phyloP scores from a whole-genome alignment of 768 basidiomycete genomes.

The Pleurotus tuoliensis region DNA sequence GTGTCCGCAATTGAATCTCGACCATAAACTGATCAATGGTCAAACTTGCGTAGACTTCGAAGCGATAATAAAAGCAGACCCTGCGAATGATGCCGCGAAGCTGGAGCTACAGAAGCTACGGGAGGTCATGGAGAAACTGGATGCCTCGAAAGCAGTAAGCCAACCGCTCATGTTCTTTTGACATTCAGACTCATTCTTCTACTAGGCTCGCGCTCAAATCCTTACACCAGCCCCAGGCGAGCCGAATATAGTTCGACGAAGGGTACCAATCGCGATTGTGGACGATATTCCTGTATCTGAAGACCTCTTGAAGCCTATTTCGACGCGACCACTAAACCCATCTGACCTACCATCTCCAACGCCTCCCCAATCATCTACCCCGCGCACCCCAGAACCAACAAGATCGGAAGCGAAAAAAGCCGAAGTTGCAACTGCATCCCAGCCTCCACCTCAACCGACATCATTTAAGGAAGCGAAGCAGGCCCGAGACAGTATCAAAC shows the following conservation, averaged over 20 bases:
- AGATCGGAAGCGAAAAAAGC: background rate
- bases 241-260: constrained; percentile 28
- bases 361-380: constrained; percentile 6
- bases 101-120: constrained; percentile 56
- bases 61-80: constrained; percentile 56
- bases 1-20: background rate
- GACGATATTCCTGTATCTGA: constrained; percentile 24
- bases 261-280: constrained; percentile 62
- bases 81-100: constrained; percentile 57
- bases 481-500: constrained; percentile 42
- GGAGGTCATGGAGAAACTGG: constrained; percentile 31
- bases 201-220: constrained; percentile 9
- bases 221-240: constrained; percentile 12
- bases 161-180: background rate
- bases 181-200: background rate
- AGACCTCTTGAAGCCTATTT: constrained; percentile 5
- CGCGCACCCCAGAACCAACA: constrained; percentile 12
- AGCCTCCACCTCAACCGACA: constrained; percentile 15
- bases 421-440: background rate
- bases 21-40: no score
- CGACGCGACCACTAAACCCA: background rate
- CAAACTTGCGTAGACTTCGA: constrained; percentile 48
- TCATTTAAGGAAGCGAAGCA: constrained; percentile 61
- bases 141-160: constrained; percentile 25
- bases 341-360: constrained; percentile 2